Evolutionary conservation across 495 filamentous ascomycete species (phyloP), one percentile per base, ranked within the genome.

Genomic region (Talaromyces adpressus): DNA sequence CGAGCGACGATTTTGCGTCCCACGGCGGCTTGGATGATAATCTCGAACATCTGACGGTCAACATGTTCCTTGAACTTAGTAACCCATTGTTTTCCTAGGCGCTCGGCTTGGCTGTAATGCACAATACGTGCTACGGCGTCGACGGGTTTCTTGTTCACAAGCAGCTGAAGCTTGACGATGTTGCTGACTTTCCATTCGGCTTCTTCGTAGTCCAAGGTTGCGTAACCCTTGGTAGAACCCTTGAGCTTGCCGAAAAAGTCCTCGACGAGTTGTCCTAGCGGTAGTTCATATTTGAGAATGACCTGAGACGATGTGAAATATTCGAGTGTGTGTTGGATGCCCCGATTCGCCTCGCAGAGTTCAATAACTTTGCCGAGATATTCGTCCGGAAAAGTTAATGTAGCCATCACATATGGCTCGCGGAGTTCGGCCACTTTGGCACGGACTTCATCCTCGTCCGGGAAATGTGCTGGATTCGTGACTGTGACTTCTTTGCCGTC

Each of bases 191-290:
- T 85, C 84, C 90, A 98, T 0, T 87, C 94, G 0, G 93, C 90
- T 67, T 98, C 94, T 74, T 98, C 94, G 73, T 97, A 97, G 73
- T 97, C 92, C 14, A 97, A 82, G 62, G 87, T 91, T 6, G 92
- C 92, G 65, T 90, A 91, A 36, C 88, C 87, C 67, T 89, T 89
- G 16, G 92, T 96, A 2, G 87, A 84, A 25, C 92, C 90, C 73
- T 98, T 98, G 59, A 98, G 79, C 75, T 95, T 96, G 25, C 95
- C 95, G 72, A 98, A 98, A 77, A 98, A 91, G 74, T 98, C 93
- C 67, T 97, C 93, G 1, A 98, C 94, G 7, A 98, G 78, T 54
- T 94, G 90, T 2, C 91, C 84, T 16, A 97, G 80, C 0, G 94
- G 94, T 7, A 98, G 75, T 39, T 90, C 86, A 74, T 98, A 98